Base-by-base conservation (phyloP, 495 filamentous ascomycete species). In the Tuber melanosporum region DNA sequence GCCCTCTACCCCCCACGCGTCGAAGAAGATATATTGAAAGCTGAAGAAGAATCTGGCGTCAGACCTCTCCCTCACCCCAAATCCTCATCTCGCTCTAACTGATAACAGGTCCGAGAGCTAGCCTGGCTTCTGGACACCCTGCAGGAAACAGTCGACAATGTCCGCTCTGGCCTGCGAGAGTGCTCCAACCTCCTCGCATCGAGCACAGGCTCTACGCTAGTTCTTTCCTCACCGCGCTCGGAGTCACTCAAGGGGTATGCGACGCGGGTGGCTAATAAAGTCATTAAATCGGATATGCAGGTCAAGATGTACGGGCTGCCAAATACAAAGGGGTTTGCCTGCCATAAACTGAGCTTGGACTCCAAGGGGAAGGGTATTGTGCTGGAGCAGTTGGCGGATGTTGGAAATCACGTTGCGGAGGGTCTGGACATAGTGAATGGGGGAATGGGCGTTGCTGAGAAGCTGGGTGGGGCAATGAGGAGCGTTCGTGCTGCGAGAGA, bases 231-330 rank as follows among this genome's bases (percentile, higher is more conserved):
- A n/a, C 86, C 91, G 49, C 89, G 96, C 26, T 93, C 92, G 71
- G 95, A 99, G 86, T 90, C 88, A 77, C 90, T 98, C 47, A 99
- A 99, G 83, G 95, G 95, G 7, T 91, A 92, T 84, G 88, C 98
- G 72, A 98, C 94, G 0, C 89, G 93, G 41, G 88, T 93, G 17
- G 93, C 93, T 10, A 91, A 90, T 17, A 87, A 89, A 52, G 89
- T 97, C 46, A 89, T 93, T 47, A 93, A 93, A 78, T 92, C 91
- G 46, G 92, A 79, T 43, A 78, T 81, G 39, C 75, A 70, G 41
- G 70, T 79, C 26, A 83, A 82, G 74, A 62, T 81, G 22, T 43
- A 72, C 70, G 77, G 75, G 22, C 74, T 83, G n/a, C 74, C 79
- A 0, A 36, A 74, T 52, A 80, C 76, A 3, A 74, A 74, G 10